phyloP scores from a whole-genome alignment of 2,329 filamentous ascomycete genomes.

The Malbranchea cinnamomea region DNA sequence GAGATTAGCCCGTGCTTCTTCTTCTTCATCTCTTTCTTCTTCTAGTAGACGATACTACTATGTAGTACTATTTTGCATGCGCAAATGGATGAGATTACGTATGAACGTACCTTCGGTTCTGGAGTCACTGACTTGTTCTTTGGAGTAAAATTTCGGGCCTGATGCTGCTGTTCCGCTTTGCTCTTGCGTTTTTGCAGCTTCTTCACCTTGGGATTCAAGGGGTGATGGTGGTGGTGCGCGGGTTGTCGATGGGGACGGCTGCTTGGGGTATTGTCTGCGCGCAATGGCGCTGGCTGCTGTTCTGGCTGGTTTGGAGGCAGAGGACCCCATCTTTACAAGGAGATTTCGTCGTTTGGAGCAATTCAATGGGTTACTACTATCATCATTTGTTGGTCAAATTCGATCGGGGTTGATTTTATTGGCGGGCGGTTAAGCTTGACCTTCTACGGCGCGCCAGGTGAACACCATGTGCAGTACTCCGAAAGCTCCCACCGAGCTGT shows the following conservation, averaged over 20 bases:
- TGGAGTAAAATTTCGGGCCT: constrained; percentile 21
- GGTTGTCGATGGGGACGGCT: constrained; percentile 22
- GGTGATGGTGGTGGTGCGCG: constrained; percentile 15
- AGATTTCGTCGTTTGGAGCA: too few species aligned
- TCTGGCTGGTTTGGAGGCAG: constrained; percentile 36
- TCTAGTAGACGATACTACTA: constrained; percentile 1
- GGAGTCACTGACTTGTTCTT: constrained; percentile 18
- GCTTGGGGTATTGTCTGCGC: constrained; percentile 41
- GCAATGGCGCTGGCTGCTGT: constrained; percentile 33
- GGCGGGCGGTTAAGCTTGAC: too few species aligned
- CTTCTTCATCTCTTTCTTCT: constrained; percentile 1
- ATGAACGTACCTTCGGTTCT: constrained; percentile 21
- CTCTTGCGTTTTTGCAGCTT: constrained; percentile 25
- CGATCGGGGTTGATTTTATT: background rate
- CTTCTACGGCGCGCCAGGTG: too few species aligned
- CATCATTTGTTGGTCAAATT: background rate
- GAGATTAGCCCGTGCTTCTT: constrained; percentile 3
- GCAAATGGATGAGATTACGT: background rate
- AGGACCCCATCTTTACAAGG: constrained; percentile 41
- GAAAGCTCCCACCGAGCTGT: too few species aligned
- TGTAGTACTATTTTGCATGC: background rate
- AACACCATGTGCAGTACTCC: too few species aligned
- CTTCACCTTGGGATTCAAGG: constrained; percentile 15
- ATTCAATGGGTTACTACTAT: too few species aligned
- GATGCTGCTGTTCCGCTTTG: constrained; percentile 17